Percentiles rank a stretch among this genome's conserved stretches.
Evolutionary conservation across 495 filamentous ascomycete genomes (phyloP).

Genomic region (Corynascus novoguineensis): DNA sequence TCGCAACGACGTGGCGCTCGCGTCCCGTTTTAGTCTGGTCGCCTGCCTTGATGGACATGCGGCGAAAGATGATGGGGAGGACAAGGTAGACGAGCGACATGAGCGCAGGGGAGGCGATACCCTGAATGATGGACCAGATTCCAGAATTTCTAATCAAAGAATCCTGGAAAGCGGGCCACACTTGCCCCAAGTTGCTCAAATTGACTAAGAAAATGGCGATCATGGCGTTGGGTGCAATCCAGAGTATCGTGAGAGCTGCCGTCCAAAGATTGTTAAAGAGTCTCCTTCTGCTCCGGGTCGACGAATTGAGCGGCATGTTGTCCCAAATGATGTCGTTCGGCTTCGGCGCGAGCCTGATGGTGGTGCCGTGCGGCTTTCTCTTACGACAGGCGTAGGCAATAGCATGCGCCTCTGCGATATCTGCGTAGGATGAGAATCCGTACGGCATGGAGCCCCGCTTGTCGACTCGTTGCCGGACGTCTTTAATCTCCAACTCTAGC

Average conservation of each 20-base stretch:
- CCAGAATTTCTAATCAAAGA: constrained; percentile 55
- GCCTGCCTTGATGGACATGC: constrained; percentile 67
- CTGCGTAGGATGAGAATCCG: constrained; percentile 90
- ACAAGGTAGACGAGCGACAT: constrained; percentile 84
- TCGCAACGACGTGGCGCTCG: constrained; percentile 86
- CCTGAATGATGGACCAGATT: constrained; percentile 84
- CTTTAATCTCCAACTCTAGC: constrained; percentile 77
- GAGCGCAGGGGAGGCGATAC: constrained; percentile 86
- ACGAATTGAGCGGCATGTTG: constrained; percentile 68
- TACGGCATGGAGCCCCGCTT: constrained; percentile 81
- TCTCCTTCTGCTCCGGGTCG: constrained; percentile 61
- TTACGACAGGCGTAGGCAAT: constrained; percentile 76
- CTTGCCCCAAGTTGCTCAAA: constrained; percentile 65
- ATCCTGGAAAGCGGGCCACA: constrained; percentile 72
- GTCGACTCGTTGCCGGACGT: constrained; percentile 74
- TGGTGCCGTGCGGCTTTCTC: constrained; percentile 76
- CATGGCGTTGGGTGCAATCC: constrained; percentile 89
- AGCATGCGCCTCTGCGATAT: constrained; percentile 79
- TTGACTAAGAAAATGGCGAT: constrained; percentile 92
- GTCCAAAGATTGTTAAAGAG: constrained; percentile 83
- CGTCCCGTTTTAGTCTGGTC: constrained; percentile 87
- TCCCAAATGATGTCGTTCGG: constrained; percentile 96
- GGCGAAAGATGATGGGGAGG: constrained; percentile 87
- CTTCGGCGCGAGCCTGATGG: constrained; percentile 69
- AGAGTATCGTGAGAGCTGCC: constrained; percentile 71